Evolutionary conservation across 441 rosid species (phyloP), one percentile per base, ranked within the genome.

Genomic region (Pelargonium cotyledonis): DNA sequence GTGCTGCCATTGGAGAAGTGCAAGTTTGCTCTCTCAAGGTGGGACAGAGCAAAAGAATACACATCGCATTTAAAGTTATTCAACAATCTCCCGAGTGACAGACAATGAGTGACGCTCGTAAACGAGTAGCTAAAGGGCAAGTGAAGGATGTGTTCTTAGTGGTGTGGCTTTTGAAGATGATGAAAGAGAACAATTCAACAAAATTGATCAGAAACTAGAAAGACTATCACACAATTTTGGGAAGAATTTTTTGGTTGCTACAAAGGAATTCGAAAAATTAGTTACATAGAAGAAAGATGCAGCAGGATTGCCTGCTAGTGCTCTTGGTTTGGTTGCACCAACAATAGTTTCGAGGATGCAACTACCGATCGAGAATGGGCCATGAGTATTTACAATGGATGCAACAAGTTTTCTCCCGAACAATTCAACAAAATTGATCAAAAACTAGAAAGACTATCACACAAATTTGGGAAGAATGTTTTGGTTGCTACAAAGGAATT

Each of bases 141-240:
- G 82, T 90, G 60, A 90, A 87, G 89, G 92, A 90, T 72, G 98
- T 15, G 85, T 92, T 80, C 98, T 92, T 58, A 84, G 18, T 15
- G 98, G 98, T 83, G 92, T 92, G 70, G 84, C 96, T 73, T 89
- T 92, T 70, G 93, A 88, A 74, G 98, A 87, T 53, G 89, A 79
- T 58, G 82, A 92, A 81, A 85, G 91, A 79, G 91, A 84, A 47
- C 80, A 86, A 71, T 92, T 92, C 69, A 92, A 92, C 85, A 86
- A 88, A 78, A 85, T 92, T 80, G 88, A 92, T 76, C 98, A 92
- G 96, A 96, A 93, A 80, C 78, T 93, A 67, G 86, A 88, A 73
- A 86, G 83, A 68, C 81, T 90, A 49, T 82, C 95, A 61, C 90
- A 85, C 65, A 93, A 89, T 73, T 93, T 93, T 67, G 83, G 66